Base-by-base conservation (phyloP, 805 yeast species). In the Torulaspora franciscae region DNA sequence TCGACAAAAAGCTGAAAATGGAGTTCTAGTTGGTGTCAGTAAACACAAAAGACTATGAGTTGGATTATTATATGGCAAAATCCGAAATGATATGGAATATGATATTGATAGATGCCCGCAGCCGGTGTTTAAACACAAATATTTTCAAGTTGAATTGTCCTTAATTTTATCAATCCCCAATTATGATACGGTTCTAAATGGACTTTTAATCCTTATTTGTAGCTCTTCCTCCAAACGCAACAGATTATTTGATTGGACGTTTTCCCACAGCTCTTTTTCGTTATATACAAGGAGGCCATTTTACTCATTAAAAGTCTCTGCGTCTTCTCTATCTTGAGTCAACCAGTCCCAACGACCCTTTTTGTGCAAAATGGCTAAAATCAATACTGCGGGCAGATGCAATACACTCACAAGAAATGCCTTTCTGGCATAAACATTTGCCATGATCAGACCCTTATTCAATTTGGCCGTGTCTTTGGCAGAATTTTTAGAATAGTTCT, bases 331-430 rank as follows among this genome's bases (percentile, higher is more conserved):
- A 4, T 52, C 47, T 11, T 65, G 70, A 40, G 72, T 71, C 22
- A 82, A 56, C 72, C 85, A 74, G 60, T 89, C 95, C 97, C 97
- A 91, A 62, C 89, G 88, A 5, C 96, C 96, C 62, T 83, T 83
- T 67, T 93, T 93, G 66, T 93, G 98, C 41, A 93, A 64, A 89
- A 93, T 91, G 1, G 98, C 97, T 48, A 93, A 69, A 14, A 89
- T 83, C 43, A 93, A 69, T 11, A 95, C 83, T 0, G 85, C 90
- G 0, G 99, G 99, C 37, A 93, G 69, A 56, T 93, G 98, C 81
- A 91, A 80, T 1, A 93, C 96, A 23, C 95, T 84, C 32, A 95
- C 87, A 95, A 96, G 86, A 64, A 93, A 93, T 34, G 90, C 74
- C 61, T 83, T 83, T 48, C 85, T 81, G 1, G 99, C 98, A 62